A percentile compares a stretch with the other conserved stretches of the same genome.
Conservation (phyloP, 2,329 filamentous ascomycete genomes). For the Penicillium sp. region DNA sequence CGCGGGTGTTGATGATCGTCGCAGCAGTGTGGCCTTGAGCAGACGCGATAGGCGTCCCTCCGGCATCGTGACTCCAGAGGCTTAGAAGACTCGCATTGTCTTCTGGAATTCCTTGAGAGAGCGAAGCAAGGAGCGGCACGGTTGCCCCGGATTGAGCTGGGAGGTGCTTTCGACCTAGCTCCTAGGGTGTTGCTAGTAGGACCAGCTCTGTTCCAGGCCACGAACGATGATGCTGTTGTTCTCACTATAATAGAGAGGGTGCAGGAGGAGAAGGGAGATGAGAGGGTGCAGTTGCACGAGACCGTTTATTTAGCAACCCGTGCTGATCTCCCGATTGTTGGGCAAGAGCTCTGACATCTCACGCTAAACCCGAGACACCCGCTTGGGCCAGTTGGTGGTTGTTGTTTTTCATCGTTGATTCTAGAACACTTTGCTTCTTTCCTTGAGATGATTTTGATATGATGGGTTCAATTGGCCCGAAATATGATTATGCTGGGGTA, state of each 20-base stretch:
- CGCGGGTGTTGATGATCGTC: conserved; percentile 34
- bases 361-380: conserved; percentile 6
- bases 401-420: neutral
- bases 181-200: neutral
- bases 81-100: neutral
- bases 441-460: neutral
- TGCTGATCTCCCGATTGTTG: conserved; percentile 10
- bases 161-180: conserved; percentile 1
- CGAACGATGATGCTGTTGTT: neutral
- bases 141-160: conserved; percentile 8
- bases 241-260: neutral
- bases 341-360: conserved; percentile 1
- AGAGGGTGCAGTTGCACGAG: neutral
- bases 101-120: neutral
- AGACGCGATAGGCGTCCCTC: conserved; percentile 34
- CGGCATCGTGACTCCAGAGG: conserved; percentile 25
- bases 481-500: neutral
- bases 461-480: neutral
- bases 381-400: neutral
- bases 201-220: neutral
- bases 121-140: conserved; percentile 2
- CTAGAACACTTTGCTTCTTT: neutral
- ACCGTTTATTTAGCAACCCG: neutral
- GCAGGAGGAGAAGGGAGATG: neutral
- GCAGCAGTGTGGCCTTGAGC: conserved; percentile 35